Base-by-base conservation (phyloP, 441 rosid genomes). In the Eruca vesicaria region DNA sequence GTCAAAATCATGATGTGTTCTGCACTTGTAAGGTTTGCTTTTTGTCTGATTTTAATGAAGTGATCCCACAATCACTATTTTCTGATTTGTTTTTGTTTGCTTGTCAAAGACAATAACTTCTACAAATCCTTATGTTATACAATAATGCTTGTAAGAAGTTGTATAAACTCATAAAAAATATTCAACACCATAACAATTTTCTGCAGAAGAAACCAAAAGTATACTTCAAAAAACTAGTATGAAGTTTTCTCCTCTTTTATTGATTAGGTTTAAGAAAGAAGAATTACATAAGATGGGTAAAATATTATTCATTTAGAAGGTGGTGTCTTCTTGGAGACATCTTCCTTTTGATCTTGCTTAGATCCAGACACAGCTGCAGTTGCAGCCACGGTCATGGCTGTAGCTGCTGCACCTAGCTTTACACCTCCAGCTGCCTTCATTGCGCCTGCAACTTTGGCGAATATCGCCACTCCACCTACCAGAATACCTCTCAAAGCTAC, bases 341-440 rank as follows among this genome's bases (percentile, higher is more conserved):
- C 74, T 32, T 85, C 90, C 66, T 87, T 85, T 33, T 73, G 71
- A 63, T 92, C 96, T 50, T 78, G 84, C 64, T 89, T 88, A 14
- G 96, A 79, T 60, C 89, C 88, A 1, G 87, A 19, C 75, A 91
- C 72, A 14, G 98, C 93, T 0, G 97, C 98, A 0, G 87, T 72
- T 45, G 99, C 98, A 41, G 97, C 97, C 9, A 82, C 86, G 0
- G 97, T 84, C 91, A 93, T 82, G 38, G 99, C 97, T 20, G 97
- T 85, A 0, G 98, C 96, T 0, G 98, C 97, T 18, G 93, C 99
- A 55, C 98, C 97, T 12, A 93, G 84, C 88, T 96, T 96, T 9
- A 69, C 95, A 68, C 97, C 97, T 26, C 99, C 97, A 6, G 97
- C 99, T 3, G 97, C 97, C 81, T 96, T 96, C 97, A 96, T 85